Conservation (phyloP, 371 early-diverging fungal genomes). For the Apophysomyces sp. region DNA sequence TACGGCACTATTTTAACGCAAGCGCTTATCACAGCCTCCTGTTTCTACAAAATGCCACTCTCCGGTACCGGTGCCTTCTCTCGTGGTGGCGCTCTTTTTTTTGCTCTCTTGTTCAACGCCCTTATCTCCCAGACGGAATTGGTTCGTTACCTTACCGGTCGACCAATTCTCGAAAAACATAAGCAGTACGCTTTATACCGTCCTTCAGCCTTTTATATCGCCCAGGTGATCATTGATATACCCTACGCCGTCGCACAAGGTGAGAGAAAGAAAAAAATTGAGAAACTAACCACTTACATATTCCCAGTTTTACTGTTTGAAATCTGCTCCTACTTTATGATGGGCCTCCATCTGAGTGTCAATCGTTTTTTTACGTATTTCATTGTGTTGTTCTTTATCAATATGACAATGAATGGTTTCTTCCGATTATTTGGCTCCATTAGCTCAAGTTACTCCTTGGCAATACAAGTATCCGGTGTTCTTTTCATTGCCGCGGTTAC, state of each 20-base stretch:
- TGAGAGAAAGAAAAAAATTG: conserved; percentile 17
- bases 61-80: conserved; percentile 60
- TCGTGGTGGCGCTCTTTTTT: conserved; percentile 70
- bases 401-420: conserved; percentile 57
- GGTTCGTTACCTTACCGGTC: conserved; percentile 48
- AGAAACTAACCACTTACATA: no score
- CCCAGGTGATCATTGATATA: conserved; percentile 47
- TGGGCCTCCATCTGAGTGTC: conserved; percentile 49
- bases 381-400: conserved; percentile 40
- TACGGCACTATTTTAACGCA: conserved; percentile 57
- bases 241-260: conserved; percentile 37
- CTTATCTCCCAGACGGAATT: conserved; percentile 54
- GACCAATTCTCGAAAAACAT: conserved; percentile 67
- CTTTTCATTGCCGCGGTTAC: conserved; percentile 55
- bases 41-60: conserved; percentile 57
- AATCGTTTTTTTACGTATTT: conserved; percentile 56
- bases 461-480: conserved; percentile 55
- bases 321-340: conserved; percentile 62
- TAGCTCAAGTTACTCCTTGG: conserved; percentile 54
- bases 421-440: conserved; percentile 40
- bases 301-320: conserved; percentile 41
- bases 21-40: conserved; percentile 66
- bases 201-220: conserved; percentile 59
- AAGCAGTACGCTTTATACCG: conserved; percentile 64
- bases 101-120: conserved; percentile 51